A percentile compares a stretch with the other conserved stretches of the same genome.
phyloP scores from a whole-genome alignment of 331 rosid species.

The Stylosanthes scabra region DNA sequence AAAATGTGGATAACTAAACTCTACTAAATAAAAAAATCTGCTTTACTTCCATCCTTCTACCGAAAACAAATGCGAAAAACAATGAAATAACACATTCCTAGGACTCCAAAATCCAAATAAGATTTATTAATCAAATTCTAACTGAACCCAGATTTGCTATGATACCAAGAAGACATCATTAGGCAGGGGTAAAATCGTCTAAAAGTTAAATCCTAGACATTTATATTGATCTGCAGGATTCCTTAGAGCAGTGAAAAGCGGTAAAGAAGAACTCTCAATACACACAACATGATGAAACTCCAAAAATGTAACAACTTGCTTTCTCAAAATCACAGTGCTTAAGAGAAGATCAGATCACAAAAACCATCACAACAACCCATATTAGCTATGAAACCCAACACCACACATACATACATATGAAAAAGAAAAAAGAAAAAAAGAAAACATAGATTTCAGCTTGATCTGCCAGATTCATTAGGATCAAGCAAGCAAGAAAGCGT shows the following conservation, averaged over 20 bases:
- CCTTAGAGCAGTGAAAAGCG: slow-evolving; percentile 33
- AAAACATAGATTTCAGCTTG: slow-evolving; percentile 4
- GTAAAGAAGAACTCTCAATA: slow-evolving; percentile 14
- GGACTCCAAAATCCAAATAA: slow-evolving; percentile 16
- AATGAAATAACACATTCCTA: slow-evolving; percentile 5
- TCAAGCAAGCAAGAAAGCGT: slow-evolving; percentile 29
- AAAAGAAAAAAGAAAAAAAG: neutral
- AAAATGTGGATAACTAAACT: neutral
- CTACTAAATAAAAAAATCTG: slow-evolving; percentile 3
- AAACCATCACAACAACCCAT: slow-evolving; percentile 24
- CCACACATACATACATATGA: neutral
- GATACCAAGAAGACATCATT: neutral
- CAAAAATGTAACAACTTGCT: neutral
- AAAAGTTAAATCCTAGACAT: neutral
- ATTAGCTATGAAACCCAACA: slow-evolving; percentile 3
- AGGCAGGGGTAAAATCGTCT: neutral
- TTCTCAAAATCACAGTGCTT: slow-evolving; percentile 2
- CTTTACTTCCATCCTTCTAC: slow-evolving; percentile 8
- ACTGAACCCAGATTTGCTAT: neutral
- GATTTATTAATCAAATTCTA: neutral
- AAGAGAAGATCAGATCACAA: slow-evolving; percentile 28
- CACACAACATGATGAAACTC: too few relatives aligned
- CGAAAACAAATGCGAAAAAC: neutral
- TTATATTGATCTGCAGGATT: neutral
- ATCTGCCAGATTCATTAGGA: slow-evolving; percentile 31